Evolutionary conservation across 2,329 filamentous ascomycete genomes (phyloP), one percentile per base, ranked within the genome.

Genomic region (Claviceps sp.): DNA sequence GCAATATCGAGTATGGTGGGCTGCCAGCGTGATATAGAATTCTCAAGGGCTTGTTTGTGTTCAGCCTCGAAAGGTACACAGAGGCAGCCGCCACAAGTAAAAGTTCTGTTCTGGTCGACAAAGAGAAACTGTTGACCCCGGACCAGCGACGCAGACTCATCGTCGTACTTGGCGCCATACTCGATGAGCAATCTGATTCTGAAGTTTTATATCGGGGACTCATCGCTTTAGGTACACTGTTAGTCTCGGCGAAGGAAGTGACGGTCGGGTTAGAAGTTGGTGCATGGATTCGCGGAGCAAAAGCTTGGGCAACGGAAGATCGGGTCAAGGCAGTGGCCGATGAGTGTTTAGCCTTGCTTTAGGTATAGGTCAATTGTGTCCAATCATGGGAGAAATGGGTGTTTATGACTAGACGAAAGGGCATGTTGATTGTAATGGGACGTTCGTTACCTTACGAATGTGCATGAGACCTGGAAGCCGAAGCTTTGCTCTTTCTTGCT

Each of bases 121-220:
- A 70, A 49, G 67, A 74, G 57, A 73, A 66, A 55, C 67, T 68
- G 54, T 65, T 65, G 52, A 61, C 53, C 37, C 63, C 54, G 38
- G 65, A 60, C 48, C 63, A 64, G 39, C 64, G 64, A 17, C 64
- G 65, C 17, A 61, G 66, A 10, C 69, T 89, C 4, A 63, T 88
- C 2, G 74, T 80, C 34, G 74, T 84, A 5, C 66, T 90, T 0
- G 76, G 76, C 1, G 73, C 75, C 52, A 76, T 91, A 1, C 67
- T 95, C 1, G 70, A 73, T 5, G 76, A 73, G 3, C 83, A 87
- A 56, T 80, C 74, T 2, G 90, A 97, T 60, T 80, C 83, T 0
- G 93, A 97, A 64, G 87, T 88, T 0, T 70, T 93, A 3, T 97
- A 90, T 64, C 81, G 93, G 22, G 81, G 81, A 0, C 74, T 97